Base-by-base conservation (phyloP, 2,329 filamentous ascomycete species). In the Endoconidiophora polonica region DNA sequence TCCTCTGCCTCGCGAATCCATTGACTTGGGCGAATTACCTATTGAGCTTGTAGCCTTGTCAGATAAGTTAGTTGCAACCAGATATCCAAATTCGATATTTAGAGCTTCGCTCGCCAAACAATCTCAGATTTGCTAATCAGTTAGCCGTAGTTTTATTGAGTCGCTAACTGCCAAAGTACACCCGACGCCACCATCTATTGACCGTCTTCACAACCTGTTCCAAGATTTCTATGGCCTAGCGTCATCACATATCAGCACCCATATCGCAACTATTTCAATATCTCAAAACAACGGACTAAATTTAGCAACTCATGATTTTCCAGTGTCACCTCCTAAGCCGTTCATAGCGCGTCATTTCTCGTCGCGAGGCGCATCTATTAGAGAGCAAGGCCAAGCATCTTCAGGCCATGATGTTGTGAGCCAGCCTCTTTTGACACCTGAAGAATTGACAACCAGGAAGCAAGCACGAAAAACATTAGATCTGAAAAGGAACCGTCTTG, bases 211-310 rank as follows among this genome's bases (percentile, higher is more conserved):
- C 6, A 74, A 77, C n/a, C 72, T 91, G 48, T 96, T 96, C 61
- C 91, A 98, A 65, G 86, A 94, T 52, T 98, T 96, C 63, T 98
- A 98, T 61, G 69, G 74, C 40, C 75, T 80, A 51, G 86, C 88
- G 20, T 82, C 86, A 9, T 73, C 79, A 2, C 85, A 91, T 58
- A 88, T 96, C 53, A 76, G 78, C 48, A 94, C 86, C 1, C 88
- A 96, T 62, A 85, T 95, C 56, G 83, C 81, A 36, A 77, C 82
- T 2, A 70, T 95, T 12, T 82, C 83, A 2, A 82, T 81, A 18
- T 76, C 79, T 40, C 77, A 91, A 57, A 83, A 76, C 52, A 80
- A 86, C 36, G 78, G 83, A 54, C 69, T 68, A 42, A 33, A 39
- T 44, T 10, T 33, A 29, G n/a, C 20, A 14, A 10, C 33, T 14